A percentile compares a stretch with the other conserved stretches of the same genome.
These are phyloP conservation scores for Pythium aristosporum DNA, from an alignment of 352 stramenopile genomes.

Conservation along the genomic window DNA sequence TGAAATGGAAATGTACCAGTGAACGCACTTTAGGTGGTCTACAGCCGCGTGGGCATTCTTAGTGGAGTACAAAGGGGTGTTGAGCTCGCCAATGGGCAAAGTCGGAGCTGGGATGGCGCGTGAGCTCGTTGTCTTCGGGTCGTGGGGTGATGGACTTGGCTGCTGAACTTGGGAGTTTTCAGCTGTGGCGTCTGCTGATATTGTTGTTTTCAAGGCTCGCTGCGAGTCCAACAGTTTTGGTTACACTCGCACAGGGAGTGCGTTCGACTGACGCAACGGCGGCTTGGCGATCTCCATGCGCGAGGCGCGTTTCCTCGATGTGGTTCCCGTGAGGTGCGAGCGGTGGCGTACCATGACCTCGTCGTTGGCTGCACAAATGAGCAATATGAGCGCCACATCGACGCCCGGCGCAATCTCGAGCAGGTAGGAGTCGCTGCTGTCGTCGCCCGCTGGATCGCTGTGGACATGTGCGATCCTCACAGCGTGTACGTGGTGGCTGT, in stretches of 20 bases:
- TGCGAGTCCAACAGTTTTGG: too few species aligned
- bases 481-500: not conserved
- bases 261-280: not conserved
- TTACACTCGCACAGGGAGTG: slow-evolving; percentile 1
- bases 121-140: too few species aligned
- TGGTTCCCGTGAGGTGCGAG: not conserved
- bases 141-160: too few species aligned
- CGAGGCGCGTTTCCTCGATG: not conserved
- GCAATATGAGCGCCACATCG: slow-evolving; percentile 15
- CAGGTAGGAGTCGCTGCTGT: not conserved
- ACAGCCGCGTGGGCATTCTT: too few species aligned
- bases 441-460: not conserved
- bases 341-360: not conserved
- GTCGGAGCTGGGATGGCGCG: too few species aligned
- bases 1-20: too few species aligned
- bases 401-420: slow-evolving; percentile 16
- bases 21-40: too few species aligned
- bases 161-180: too few species aligned
- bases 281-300: slow-evolving; percentile 1
- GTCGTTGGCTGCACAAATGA: slow-evolving; percentile 16
- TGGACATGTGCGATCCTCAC: slow-evolving; percentile 2
- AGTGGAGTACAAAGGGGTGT: too few species aligned
- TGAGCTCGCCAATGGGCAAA: too few species aligned
- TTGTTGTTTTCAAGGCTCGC: too few species aligned
- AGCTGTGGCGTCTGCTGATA: too few species aligned